These are phyloP conservation scores for Candida awuae DNA, from an alignment of 805 yeast genomes.

Conservation along the genomic window DNA sequence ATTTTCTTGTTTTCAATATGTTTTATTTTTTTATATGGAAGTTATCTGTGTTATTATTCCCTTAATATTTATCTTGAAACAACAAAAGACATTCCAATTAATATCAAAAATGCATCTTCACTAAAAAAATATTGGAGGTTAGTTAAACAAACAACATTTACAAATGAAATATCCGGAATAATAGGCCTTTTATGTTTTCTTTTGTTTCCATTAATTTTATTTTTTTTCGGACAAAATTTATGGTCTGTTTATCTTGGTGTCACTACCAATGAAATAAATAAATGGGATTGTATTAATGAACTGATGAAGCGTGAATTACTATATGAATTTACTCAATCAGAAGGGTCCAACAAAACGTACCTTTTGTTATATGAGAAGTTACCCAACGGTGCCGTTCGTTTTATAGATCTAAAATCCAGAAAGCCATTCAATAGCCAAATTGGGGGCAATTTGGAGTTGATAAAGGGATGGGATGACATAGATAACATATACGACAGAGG, in stretches of 20 bases:
- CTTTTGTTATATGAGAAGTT: slow-evolving; percentile 3
- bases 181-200: slow-evolving; percentile 33
- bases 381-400: slow-evolving; percentile 5
- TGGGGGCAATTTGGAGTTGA: slow-evolving; percentile 6
- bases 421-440: slow-evolving; percentile 2
- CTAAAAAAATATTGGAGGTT: slow-evolving; percentile 18
- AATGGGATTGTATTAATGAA: slow-evolving; percentile 45
- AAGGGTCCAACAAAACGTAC: neutral
- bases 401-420: slow-evolving; percentile 10
- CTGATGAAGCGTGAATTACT: slow-evolving; percentile 27
- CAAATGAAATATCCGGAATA: slow-evolving; percentile 35
- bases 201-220: slow-evolving; percentile 30
- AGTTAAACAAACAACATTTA: slow-evolving; percentile 25
- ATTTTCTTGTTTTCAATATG: slow-evolving; percentile 30
- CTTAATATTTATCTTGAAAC: slow-evolving; percentile 12
- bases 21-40: slow-evolving; percentile 36
- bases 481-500: slow-evolving; percentile 44
- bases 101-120: slow-evolving; percentile 8
- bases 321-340: slow-evolving; percentile 17
- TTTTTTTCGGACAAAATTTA: slow-evolving; percentile 36
- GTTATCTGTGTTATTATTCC: slow-evolving; percentile 27
- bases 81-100: neutral
- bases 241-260: slow-evolving; percentile 46
- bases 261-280: slow-evolving; percentile 47
- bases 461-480: slow-evolving; percentile 26